These are phyloP conservation scores for Eucalyptus sp. DNA, from an alignment of 345 rosid species.

Conservation along the genomic window DNA sequence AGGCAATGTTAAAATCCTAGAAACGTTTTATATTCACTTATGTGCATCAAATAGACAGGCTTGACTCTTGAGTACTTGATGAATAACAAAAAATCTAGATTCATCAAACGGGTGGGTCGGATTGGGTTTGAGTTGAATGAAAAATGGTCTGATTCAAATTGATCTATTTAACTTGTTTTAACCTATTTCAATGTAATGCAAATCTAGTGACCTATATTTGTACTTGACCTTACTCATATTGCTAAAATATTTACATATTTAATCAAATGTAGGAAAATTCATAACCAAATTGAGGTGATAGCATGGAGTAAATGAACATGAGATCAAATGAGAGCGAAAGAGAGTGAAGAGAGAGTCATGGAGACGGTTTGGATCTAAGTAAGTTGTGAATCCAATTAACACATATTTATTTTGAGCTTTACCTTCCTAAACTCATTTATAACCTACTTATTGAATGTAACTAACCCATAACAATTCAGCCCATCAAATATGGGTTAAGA, in stretches of 20 bases:
- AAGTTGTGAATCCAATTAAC: not conserved
- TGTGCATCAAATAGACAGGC: not conserved
- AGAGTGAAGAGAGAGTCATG: not conserved
- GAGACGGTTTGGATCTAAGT: not conserved
- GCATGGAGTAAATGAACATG: fast-evolving
- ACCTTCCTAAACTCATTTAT: not conserved
- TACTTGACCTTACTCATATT: not conserved
- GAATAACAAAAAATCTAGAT: not conserved
- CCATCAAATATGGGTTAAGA: not conserved
- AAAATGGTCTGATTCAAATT: too few relatives aligned
- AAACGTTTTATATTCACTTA: too few relatives aligned
- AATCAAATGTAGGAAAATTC: too few relatives aligned
- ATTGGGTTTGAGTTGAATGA: fast-evolving
- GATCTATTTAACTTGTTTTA: too few relatives aligned
- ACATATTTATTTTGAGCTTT: too few relatives aligned
- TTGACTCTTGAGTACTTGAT: not conserved
- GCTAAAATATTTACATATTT: too few relatives aligned
- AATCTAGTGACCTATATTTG: not conserved
- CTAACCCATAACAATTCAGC: not conserved
- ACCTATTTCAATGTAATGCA: not conserved
- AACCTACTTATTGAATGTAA: not conserved
- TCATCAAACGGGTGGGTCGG: fast-evolving
- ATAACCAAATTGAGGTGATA: fast-evolving
- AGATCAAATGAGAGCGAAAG: not conserved
- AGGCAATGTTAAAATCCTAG: not conserved